Conservation (phyloP, 2,329 filamentous ascomycete genomes). For the Chrysoporthe deuterocubensis region DNA sequence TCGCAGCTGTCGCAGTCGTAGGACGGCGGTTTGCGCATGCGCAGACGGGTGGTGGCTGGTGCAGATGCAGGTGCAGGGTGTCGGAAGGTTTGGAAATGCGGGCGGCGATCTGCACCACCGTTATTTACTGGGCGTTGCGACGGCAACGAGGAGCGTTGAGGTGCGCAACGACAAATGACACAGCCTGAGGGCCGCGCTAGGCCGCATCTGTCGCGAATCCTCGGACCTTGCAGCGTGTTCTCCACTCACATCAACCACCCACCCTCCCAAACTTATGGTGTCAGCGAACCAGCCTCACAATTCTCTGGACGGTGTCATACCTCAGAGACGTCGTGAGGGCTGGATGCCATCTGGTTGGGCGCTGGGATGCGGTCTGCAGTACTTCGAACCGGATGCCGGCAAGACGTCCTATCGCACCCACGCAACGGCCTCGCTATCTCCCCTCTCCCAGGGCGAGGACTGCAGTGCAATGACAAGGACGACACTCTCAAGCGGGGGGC, state of each 20-base stretch:
- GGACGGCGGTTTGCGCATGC: slow-evolving; percentile 14
- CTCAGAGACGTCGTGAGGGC: too few relatives aligned
- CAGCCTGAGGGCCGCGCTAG: too few relatives aligned
- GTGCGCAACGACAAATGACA: background rate
- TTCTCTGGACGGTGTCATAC: background rate
- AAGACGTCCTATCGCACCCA: background rate
- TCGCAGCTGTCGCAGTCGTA: background rate
- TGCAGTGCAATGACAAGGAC: background rate
- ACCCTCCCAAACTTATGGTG: background rate
- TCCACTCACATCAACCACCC: slow-evolving; percentile 3
- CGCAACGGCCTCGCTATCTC: background rate
- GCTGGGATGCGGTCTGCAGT: too few relatives aligned
- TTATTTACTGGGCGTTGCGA: slow-evolving; percentile 8
- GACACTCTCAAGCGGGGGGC: too few relatives aligned
- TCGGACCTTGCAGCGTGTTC: background rate
- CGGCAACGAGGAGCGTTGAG: background rate
- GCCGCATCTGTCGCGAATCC: too few relatives aligned
- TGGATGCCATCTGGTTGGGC: background rate
- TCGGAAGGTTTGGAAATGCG: background rate
- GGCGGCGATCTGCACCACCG: slow-evolving; percentile 5
- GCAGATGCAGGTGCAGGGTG: slow-evolving; percentile 11
- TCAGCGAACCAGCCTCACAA: slow-evolving; percentile 5
- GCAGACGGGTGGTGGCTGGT: slow-evolving; percentile 11
- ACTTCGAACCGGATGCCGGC: too few relatives aligned
- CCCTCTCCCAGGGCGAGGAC: background rate